Base-by-base conservation (phyloP, 345 rosid species). In the Syzygium oleosum region DNA sequence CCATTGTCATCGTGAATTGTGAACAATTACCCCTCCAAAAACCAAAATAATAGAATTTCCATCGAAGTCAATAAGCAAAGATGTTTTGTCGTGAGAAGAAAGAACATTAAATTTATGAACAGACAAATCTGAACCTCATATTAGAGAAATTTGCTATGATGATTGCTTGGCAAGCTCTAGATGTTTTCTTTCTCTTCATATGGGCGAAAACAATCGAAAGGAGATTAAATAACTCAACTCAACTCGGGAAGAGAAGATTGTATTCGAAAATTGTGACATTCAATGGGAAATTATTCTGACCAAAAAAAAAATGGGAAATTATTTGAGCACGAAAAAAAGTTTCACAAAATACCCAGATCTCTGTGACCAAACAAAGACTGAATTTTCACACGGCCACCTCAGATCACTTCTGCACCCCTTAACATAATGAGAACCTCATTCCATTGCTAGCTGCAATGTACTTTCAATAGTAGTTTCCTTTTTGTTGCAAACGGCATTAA, bases 391-490 rank as follows among this genome's bases (percentile, higher is more conserved):
- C 89, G 86, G 86, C 92, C 89, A 88, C 92, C 94, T 51, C 27
- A 31, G 54, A 89, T 87, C 89, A 89, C 59, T 90, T 89, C 85
- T 89, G 85, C 80, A 73, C 84, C 38, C 84, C 85, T 92, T 87
- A 93, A 91, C 92, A 94, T 91, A 96, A 87, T 51, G 97, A 93
- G 95, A 95, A 96, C 87, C 93, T 92, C 84, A 94, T 38, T 85
- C 94, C 93, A 59, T 93, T 94, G 65, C 93, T 94, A 51, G 92
- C 91, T 17, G 97, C 97, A 41, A 41, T 41, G 43, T 41, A 41
- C 43, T 41, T 4, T 41, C 97, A 61, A 92, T 78, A 19, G 91
- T 85, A 55, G 90, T 89, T 90, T 92, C 95, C 90, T 90, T 93
- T 87, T 93, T 90, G 88, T 87, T 87, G 92, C 93, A 89, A 86